Evolutionary conservation across 129 eudicot species (phyloP).

Genomic region (Tagetes patula): DNA sequence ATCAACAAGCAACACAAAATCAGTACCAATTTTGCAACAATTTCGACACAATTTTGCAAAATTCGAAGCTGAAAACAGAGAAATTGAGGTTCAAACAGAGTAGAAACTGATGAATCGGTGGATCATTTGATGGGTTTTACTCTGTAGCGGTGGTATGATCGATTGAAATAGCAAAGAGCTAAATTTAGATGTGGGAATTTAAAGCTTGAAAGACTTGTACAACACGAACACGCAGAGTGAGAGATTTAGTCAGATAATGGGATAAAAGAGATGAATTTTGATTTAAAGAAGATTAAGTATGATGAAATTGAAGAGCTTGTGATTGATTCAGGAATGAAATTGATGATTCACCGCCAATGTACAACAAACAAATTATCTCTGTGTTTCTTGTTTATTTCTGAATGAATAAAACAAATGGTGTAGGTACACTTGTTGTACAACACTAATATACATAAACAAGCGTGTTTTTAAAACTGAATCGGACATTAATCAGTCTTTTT

Average conservation of each 20-base stretch:
- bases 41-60: background rate
- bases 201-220: background rate
- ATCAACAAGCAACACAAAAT: background rate
- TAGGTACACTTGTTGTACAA: background rate
- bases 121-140: background rate
- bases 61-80: background rate
- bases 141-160: background rate
- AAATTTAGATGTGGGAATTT: constrained; percentile 8
- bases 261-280: background rate
- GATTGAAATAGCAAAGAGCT: constrained; percentile 2
- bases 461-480: no score
- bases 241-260: background rate
- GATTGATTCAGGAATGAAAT: background rate
- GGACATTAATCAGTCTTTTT: no score
- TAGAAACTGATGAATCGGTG: background rate
- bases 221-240: background rate
- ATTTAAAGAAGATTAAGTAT: background rate
- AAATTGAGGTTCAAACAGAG: constrained; percentile 2
- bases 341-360: background rate
- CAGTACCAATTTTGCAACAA: no score
- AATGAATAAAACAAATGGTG: background rate
- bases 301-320: background rate
- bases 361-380: background rate
- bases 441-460: no score
- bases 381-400: background rate